A percentile compares a stretch with the other conserved stretches of the same genome.
Evolutionary conservation across 2,329 filamentous ascomycete genomes (phyloP).

Genomic region (Diaporthe humulicola): DNA sequence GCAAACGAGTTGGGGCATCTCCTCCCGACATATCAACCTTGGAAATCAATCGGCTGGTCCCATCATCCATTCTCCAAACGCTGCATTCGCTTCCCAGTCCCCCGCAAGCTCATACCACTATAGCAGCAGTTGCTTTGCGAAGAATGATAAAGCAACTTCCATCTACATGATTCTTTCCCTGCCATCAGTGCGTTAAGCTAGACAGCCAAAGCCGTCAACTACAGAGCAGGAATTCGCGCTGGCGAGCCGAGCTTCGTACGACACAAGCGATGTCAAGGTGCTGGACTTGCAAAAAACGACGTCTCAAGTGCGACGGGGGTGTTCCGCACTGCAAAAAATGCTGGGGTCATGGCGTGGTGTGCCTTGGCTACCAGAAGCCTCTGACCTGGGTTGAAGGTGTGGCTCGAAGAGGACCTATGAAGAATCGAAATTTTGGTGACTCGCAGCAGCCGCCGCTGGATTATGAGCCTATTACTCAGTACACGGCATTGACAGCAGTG

Average conservation of each 20-base stretch:
- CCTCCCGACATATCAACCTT: neutral
- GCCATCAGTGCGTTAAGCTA: neutral
- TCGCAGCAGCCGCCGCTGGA: neutral
- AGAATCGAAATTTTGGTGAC: conserved; percentile 6
- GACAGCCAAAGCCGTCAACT: neutral
- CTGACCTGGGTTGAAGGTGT: conserved; percentile 6
- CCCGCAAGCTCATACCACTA: neutral
- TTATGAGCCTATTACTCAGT: neutral
- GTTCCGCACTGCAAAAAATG: conserved; percentile 2
- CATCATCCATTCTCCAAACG: neutral
- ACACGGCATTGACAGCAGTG: neutral
- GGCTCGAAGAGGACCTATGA: conserved; percentile 3
- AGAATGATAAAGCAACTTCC: neutral
- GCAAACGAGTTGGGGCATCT: neutral
- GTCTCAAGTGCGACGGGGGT: conserved; percentile 4
- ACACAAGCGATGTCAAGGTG: neutral
- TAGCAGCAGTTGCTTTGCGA: neutral
- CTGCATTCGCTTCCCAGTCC: neutral
- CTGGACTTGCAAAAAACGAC: conserved; percentile 3
- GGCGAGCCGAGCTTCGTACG: neutral
- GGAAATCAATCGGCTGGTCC: neutral
- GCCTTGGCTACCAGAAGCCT: conserved; percentile 12
- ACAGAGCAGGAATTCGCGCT: neutral
- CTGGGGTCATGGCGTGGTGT: conserved; percentile 8
- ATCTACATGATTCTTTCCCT: neutral